Evolutionary conservation across 768 basidiomycete species (phyloP).

Genomic region (Dentipellis sp.): DNA sequence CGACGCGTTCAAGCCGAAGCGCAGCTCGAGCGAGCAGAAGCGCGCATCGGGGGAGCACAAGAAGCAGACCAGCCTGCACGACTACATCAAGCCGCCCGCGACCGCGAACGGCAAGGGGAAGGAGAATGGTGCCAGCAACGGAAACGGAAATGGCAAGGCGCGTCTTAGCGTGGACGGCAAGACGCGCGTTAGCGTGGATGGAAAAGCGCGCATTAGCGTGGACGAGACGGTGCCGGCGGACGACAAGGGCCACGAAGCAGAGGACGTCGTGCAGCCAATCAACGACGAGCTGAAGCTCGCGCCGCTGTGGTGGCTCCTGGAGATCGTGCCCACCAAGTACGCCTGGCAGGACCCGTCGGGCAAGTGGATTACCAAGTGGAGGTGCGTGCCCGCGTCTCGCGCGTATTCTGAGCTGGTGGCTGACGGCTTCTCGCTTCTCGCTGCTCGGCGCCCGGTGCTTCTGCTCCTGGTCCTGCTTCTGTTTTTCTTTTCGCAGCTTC

Average conservation of each 20-base stretch:
- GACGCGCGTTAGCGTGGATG: too few species aligned
- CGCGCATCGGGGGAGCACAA: not conserved
- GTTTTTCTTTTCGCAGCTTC: slow-evolving; percentile 23
- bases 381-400: slow-evolving; percentile 31
- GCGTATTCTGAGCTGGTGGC: not conserved
- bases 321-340: slow-evolving; percentile 47
- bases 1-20: not conserved
- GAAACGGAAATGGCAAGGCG: not conserved
- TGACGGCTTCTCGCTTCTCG: not conserved
- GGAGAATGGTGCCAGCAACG: not conserved
- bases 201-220: too few species aligned
- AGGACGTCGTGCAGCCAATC: slow-evolving; percentile 37
- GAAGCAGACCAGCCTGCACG: not conserved
- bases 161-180: not conserved
- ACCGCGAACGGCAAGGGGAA: not conserved
- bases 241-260: not conserved
- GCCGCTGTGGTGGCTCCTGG: slow-evolving; percentile 62
- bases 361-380: slow-evolving; percentile 42
- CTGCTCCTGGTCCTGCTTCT: not conserved
- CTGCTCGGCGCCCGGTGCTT: too few species aligned
- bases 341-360: slow-evolving; percentile 49
- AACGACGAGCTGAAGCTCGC: slow-evolving; percentile 40
- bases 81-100: not conserved
- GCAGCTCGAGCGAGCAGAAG: not conserved
- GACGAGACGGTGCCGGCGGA: not conserved